These are phyloP conservation scores for Lachancea meyersii DNA, from an alignment of 805 yeast genomes.

Conservation along the genomic window DNA sequence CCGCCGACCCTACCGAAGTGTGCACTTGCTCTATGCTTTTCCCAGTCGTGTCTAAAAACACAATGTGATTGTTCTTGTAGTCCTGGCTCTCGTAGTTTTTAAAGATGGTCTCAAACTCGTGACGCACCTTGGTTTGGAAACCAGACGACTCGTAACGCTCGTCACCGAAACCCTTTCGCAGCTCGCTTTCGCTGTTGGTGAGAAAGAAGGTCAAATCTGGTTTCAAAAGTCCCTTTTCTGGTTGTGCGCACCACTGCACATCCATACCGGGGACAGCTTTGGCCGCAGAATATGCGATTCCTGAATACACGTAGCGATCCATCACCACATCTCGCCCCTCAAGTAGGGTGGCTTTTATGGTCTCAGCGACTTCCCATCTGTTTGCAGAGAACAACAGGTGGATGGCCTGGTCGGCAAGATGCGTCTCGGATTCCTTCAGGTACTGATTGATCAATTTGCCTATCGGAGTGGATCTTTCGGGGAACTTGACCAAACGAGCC, in stretches of 20 bases:
- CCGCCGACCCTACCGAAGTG: slow-evolving; percentile 37
- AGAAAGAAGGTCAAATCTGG: slow-evolving; percentile 84
- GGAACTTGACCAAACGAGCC: slow-evolving; percentile 64
- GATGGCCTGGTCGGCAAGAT: slow-evolving; percentile 68
- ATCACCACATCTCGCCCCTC: slow-evolving; percentile 58
- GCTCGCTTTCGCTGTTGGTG: slow-evolving; percentile 41
- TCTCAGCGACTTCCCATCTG: slow-evolving; percentile 74
- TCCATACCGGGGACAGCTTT: slow-evolving; percentile 49
- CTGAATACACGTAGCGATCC: slow-evolving; percentile 89
- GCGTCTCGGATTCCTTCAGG: slow-evolving; percentile 44
- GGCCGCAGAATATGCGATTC: slow-evolving; percentile 87
- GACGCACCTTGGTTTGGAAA: slow-evolving; percentile 69
- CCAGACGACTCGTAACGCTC: slow-evolving; percentile 78
- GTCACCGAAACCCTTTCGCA: slow-evolving; percentile 82
- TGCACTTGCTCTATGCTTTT: slow-evolving; percentile 52
- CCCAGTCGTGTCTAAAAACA: slow-evolving; percentile 53
- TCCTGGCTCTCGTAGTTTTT: slow-evolving; percentile 26
- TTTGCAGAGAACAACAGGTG: slow-evolving; percentile 89
- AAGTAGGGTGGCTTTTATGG: slow-evolving; percentile 36
- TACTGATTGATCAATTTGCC: slow-evolving; percentile 76
- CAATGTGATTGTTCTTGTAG: slow-evolving; percentile 32
- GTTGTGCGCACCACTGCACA: slow-evolving; percentile 69
- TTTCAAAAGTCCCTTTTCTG: slow-evolving; percentile 77
- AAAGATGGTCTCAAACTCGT: slow-evolving; percentile 48
- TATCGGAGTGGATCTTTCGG: slow-evolving; percentile 76